Base-by-base conservation (phyloP, 2,329 filamentous ascomycete species). In the Penicillium janthinellum region DNA sequence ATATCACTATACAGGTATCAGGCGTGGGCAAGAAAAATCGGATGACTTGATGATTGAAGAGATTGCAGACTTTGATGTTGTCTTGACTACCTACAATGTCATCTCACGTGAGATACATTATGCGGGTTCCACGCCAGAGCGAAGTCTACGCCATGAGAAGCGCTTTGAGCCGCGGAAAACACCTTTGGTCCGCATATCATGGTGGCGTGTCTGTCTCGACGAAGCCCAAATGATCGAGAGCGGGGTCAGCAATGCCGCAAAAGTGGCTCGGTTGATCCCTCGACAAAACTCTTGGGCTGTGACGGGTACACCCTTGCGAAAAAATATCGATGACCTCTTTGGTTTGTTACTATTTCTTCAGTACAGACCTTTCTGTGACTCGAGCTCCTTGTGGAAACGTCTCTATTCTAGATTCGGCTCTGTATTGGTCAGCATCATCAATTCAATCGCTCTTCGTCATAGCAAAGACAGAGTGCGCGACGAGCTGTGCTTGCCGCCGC, bases 171-270 rank as follows among this genome's bases (percentile, higher is more conserved):
- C 88, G 31, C 82, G 84, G 2, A 88, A 83, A 54, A 95, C 91
- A 4, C 93, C 93, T 0, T 80, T 98, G 6, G 87, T 93, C 10
- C 85, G 90, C 65, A 86, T 97, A 17, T 86, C 83, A 1, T 98
- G 92, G 92, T 97, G 92, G 92, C 84, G 94, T 44, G 86, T 96
- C 1, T 86, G 84, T 67, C 78, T 88, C 28, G 86, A 88, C 65
- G 86, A 81, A 67, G 79, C 94, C 0, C 95, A 99, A 71, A 96
- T 96, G 90, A 88, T 98, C 44, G 94, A 98, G 72, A 94, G 86
- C 65, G 92, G 92, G 37, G 88, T 96, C 4, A 93, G 87, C 67
- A 88, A 91, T 66, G 91, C 94, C 31, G 93, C 95, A 1, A 86
- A 83, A 49, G 87, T 97, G 14, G 92, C 92, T 38, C 86, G 88